phyloP scores from a whole-genome alignment of 2,329 filamentous ascomycete genomes.

The Trichoderma koningiopsis region DNA sequence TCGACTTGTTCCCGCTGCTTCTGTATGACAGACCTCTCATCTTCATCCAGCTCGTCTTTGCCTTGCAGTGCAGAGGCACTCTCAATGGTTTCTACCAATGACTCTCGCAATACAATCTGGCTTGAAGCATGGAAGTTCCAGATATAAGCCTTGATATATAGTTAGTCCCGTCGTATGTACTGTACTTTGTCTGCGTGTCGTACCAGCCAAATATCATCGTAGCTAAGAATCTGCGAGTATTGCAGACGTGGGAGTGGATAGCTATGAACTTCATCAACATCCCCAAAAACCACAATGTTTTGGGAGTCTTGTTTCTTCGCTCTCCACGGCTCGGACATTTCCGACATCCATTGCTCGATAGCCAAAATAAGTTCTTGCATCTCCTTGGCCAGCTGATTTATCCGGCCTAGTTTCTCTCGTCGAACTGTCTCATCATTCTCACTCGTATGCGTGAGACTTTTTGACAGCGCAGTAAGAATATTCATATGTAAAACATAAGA shows the following conservation, averaged over 20 bases:
- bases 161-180: neutral
- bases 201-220: neutral
- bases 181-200: neutral
- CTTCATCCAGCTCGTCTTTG: neutral
- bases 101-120: neutral
- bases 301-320: neutral
- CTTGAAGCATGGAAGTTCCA: neutral
- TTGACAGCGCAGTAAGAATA: neutral
- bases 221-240: neutral
- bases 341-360: neutral
- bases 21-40: neutral
- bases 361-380: neutral
- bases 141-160: neutral
- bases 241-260: neutral
- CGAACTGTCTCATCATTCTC: neutral
- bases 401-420: neutral
- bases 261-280: neutral
- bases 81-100: neutral
- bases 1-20: neutral
- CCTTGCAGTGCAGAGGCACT: neutral
- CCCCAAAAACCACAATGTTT: neutral
- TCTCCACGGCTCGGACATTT: neutral
- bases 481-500: neutral
- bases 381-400: neutral
- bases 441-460: neutral